These are phyloP conservation scores for Aeminium ludgeri DNA, from an alignment of 495 filamentous ascomycete genomes.

Conservation along the genomic window DNA sequence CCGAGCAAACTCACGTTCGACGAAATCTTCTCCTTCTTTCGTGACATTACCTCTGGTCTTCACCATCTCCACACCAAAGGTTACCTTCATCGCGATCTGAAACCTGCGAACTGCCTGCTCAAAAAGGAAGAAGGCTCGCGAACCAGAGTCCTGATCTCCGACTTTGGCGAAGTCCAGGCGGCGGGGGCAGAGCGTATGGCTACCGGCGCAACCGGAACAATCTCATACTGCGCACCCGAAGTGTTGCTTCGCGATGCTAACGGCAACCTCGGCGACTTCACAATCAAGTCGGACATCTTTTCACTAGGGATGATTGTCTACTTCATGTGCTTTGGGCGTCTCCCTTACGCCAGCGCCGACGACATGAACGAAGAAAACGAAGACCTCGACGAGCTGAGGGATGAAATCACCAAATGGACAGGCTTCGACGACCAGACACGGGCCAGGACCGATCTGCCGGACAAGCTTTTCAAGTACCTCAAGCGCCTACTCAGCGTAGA, in stretches of 20 bases:
- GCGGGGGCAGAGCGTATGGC: constrained; percentile 65
- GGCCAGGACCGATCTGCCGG: constrained; percentile 65
- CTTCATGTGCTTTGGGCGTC: constrained; percentile 83
- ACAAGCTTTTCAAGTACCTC: constrained; percentile 70
- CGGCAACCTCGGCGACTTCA: constrained; percentile 78
- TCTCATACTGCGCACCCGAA: constrained; percentile 94
- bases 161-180: constrained; percentile 88
- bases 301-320: constrained; percentile 96
- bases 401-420: constrained; percentile 71
- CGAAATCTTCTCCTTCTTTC: constrained; percentile 92
- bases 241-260: constrained; percentile 55
- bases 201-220: constrained; percentile 86
- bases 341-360: constrained; percentile 76
- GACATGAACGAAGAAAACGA: constrained; percentile 78
- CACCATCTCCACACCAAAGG: constrained; percentile 82
- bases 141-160: constrained; percentile 71
- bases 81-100: constrained; percentile 91
- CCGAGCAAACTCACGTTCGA: constrained; percentile 63
- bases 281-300: constrained; percentile 90
- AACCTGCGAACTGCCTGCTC: constrained; percentile 90
- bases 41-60: constrained; percentile 82
- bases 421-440: constrained; percentile 61
- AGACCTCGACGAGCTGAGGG: constrained; percentile 74
- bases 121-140: constrained; percentile 50
- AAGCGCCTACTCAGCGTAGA: constrained; percentile 64